A percentile compares a stretch with the other conserved stretches of the same genome.
Evolutionary conservation across 2,329 filamentous ascomycete species (phyloP).

Genomic region (Shiraia sp.): DNA sequence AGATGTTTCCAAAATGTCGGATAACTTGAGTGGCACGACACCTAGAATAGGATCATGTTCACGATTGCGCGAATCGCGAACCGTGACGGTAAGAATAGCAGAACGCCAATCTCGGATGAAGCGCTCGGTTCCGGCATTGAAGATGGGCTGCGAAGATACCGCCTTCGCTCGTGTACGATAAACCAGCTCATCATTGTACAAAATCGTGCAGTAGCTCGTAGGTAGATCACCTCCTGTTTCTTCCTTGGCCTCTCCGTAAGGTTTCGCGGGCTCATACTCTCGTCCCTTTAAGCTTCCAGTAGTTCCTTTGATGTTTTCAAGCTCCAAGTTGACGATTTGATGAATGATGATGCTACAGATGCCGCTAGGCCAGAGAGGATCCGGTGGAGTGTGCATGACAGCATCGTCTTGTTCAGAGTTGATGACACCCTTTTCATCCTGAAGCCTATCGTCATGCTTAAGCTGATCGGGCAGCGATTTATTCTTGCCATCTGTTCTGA

Average conservation of each 20-base stretch:
- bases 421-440: constrained; percentile 83
- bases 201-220: constrained; percentile 90
- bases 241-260: constrained; percentile 82
- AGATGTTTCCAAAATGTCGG: constrained; percentile 83
- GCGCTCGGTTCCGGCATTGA: constrained; percentile 92
- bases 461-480: constrained; percentile 73
- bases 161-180: constrained; percentile 97
- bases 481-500: constrained; percentile 87
- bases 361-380: constrained; percentile 94
- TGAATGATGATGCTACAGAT: constrained; percentile 85
- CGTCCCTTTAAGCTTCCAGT: constrained; percentile 77
- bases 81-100: constrained; percentile 80
- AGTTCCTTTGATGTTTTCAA: constrained; percentile 88
- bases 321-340: constrained; percentile 91
- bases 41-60: constrained; percentile 95
- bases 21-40: constrained; percentile 84
- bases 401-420: constrained; percentile 78
- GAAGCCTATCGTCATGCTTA: constrained; percentile 73
- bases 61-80: constrained; percentile 84
- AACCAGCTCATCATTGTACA: constrained; percentile 83
- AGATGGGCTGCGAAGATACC: constrained; percentile 91
- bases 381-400: constrained; percentile 85
- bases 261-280: constrained; percentile 86
- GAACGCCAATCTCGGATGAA: constrained; percentile 95
- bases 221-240: constrained; percentile 80